Evolutionary conservation across 1,284 basidiomycete genomes (phyloP), one percentile per base, ranked within the genome.

Genomic region (Rhodotorula sp.): DNA sequence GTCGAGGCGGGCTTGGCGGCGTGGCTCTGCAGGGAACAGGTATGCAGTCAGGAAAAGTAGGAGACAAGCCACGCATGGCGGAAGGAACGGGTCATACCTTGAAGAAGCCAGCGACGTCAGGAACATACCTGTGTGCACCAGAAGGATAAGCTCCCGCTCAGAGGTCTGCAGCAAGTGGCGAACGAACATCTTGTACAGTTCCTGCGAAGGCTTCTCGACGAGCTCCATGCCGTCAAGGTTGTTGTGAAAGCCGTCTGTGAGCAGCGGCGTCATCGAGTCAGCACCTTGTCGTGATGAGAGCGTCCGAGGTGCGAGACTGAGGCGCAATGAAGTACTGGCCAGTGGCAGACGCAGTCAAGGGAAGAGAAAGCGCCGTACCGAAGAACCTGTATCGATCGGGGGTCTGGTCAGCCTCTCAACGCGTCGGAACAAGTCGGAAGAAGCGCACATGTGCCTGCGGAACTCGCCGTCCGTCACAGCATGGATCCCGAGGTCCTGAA

Each of bases 211-310:
- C 63, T 85, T 84, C 13, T 85, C 82, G 57, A 88, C 79, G 73
- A 83, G 56, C 56, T 84, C 85, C 84, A 89, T 88, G 58, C 90
- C 89, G 16, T 46, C 45, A 4, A 67, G 48, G 54, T 83, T 88
- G 74, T 88, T 85, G 78, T 87, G 88, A 27, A 88, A 86, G n/a
- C 86, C 86, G 66, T 88, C 86, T 63, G 44, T 3, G 5, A 34
- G 34, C 34, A 34, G 2, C 34, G 4, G 19, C 7, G 44, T 12
- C 12, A 4, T 14, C 9, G 8, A 7, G 17, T 21, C 19, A 21
- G 17, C 19, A 49, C 19, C 23, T 21, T 3, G 17, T 49, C 48
- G 48, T 10, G 5, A 4, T 7, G 16, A 9, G 19, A 14, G 25
- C 23, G 50, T 23, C 9, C 50, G 50, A 52, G 44, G 13, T 16